Percentiles rank a stretch among this genome's conserved stretches.
Evolutionary conservation across 352 stramenopile genomes (phyloP).

Genomic region (Hyaloperonospora arabidopsidis): DNA sequence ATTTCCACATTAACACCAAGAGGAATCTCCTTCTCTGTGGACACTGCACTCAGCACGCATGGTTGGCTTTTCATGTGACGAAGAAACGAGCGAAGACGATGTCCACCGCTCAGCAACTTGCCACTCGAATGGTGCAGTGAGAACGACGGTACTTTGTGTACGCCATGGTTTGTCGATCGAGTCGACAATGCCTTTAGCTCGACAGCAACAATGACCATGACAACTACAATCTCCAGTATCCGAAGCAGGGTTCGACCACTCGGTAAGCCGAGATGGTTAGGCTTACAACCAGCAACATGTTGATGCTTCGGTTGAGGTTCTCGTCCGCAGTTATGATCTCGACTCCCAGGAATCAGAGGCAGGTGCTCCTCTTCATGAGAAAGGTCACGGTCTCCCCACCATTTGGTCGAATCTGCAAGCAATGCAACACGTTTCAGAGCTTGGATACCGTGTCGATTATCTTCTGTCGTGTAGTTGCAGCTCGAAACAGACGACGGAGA

Average conservation of each 20-base stretch:
- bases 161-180: conserved; percentile 6
- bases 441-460: conserved; percentile 2
- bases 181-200: conserved; percentile 17
- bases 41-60: conserved; percentile 6
- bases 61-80: conserved; percentile 23
- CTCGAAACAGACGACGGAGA: conserved; percentile 18
- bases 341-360: conserved; percentile 13
- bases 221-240: conserved; percentile 18
- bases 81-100: conserved; percentile 24
- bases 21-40: conserved; percentile 13
- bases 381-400: conserved; percentile 10
- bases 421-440: conserved; percentile 9
- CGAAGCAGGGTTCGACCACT: conserved; percentile 8
- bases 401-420: conserved; percentile 14
- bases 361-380: conserved; percentile 12
- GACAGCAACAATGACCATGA: conserved; percentile 17
- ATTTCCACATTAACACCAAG: conserved; percentile 37
- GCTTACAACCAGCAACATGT: not conserved
- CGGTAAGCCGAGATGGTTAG: not conserved
- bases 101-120: conserved; percentile 22
- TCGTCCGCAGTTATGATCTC: not conserved
- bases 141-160: conserved; percentile 12
- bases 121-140: conserved; percentile 24
- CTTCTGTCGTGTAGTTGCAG: conserved; percentile 9
- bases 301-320: not conserved